These are phyloP conservation scores for Zymoseptoria pseudotritici DNA, from an alignment of 2,329 filamentous ascomycete genomes.

Conservation along the genomic window DNA sequence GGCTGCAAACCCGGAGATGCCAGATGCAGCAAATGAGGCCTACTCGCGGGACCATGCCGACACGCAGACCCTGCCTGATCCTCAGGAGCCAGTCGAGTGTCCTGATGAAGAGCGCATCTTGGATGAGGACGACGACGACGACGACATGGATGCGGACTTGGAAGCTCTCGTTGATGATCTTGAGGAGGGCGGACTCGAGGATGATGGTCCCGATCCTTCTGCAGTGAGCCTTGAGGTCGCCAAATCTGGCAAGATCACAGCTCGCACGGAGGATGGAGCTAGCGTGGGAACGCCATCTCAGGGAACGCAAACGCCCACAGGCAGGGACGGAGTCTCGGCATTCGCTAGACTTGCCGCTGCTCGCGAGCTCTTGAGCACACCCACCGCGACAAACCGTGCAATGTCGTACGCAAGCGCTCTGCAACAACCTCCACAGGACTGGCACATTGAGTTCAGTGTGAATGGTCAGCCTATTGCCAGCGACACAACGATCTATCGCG, in stretches of 20 bases:
- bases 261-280: conserved; percentile 85
- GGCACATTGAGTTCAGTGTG: conserved; percentile 94
- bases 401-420: conserved; percentile 81
- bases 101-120: conserved; percentile 83
- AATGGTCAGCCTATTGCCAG: conserved; percentile 76
- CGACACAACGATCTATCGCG: conserved; percentile 92
- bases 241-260: conserved; percentile 78
- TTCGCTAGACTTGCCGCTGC: conserved; percentile 27
- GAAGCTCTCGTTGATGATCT: conserved; percentile 87
- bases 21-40: not conserved
- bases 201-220: conserved; percentile 69
- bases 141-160: conserved; percentile 50
- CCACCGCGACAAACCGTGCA: conserved; percentile 48
- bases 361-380: conserved; percentile 33
- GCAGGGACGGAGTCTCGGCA: conserved; percentile 25
- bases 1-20: not conserved
- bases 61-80: conserved; percentile 38
- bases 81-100: conserved; percentile 72
- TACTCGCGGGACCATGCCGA: not conserved
- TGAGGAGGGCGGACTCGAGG: conserved; percentile 70
- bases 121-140: conserved; percentile 65
- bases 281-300: conserved; percentile 75
- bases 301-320: conserved; percentile 30
- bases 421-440: conserved; percentile 75
- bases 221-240: conserved; percentile 89